These are phyloP conservation scores for Protea cynaroides DNA, from an alignment of 164 flowering plant species.

Conservation along the genomic window DNA sequence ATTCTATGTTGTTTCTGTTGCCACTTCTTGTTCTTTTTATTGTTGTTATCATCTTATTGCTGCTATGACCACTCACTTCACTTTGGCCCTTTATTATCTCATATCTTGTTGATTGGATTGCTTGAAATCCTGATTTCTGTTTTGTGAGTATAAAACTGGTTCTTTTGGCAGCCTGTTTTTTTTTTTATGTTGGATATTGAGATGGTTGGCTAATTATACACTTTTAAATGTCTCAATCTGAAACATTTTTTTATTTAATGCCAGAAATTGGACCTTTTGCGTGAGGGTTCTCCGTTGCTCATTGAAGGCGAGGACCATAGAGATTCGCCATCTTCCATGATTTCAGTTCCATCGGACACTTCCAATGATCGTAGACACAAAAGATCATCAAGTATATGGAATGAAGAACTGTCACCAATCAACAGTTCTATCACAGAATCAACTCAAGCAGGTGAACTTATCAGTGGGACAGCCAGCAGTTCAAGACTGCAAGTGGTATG, in stretches of 20 bases:
- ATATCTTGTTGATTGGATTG: too few relatives aligned
- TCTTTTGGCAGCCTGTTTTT: too few relatives aligned
- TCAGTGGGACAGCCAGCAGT: constrained; percentile 24
- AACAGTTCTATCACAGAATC: constrained; percentile 46
- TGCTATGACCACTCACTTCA: too few relatives aligned
- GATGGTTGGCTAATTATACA: neutral
- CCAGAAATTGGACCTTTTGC: constrained; percentile 48
- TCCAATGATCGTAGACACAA: constrained; percentile 40
- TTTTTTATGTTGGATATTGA: too few relatives aligned
- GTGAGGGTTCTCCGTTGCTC: constrained; percentile 44
- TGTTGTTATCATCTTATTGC: too few relatives aligned
- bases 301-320: constrained; percentile 44
- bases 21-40: too few relatives aligned
- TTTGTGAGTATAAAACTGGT: too few relatives aligned
- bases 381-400: constrained; percentile 74
- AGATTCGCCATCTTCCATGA: constrained; percentile 42
- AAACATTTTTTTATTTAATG: constrained; percentile 5
- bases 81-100: too few relatives aligned
- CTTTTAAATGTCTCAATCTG: neutral
- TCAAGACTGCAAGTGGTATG: constrained; percentile 30
- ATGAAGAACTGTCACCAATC: constrained; percentile 42
- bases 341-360: constrained; percentile 31
- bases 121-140: too few relatives aligned
- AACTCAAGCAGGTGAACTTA: constrained; percentile 40
- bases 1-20: too few relatives aligned